Base-by-base conservation (phyloP, 2,329 filamentous ascomycete genomes). In the Xylaria hypoxylon region DNA sequence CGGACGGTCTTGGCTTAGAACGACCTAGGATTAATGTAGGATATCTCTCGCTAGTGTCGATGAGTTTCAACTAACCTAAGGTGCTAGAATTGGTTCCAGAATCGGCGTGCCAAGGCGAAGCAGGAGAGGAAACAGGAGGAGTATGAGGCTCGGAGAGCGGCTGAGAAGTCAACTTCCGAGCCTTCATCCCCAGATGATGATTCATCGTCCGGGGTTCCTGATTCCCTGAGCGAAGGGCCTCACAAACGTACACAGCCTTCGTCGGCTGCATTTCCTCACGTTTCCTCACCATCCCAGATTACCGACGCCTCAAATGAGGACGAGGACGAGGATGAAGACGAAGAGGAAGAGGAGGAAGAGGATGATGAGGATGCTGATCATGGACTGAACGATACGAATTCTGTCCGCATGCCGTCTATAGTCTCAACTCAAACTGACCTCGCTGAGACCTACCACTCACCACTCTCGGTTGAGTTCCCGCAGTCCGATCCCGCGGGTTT, bases 71-170 rank as follows among this genome's bases (percentile, higher is more conserved):
- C 73, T 76, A 62, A 77, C 68, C 28, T n/a, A 2, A 19, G 19
- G 35, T 66, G 24, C 10, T 59, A 90, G 88, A 90, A 90, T 74
- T 90, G 88, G 88, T 90, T 90, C 73, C 88, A 90, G 71, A 90
- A 90, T 74, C 82, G 88, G 65, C 83, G 88, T 58, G 88, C 88
- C 59, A 86, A 88, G 77, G 86, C 87, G 69, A 89, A 89, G 83
- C 88, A 89, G 74, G 86, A 89, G 75, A 85, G 83, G 73, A 88
- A 88, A 69, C 80, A 83, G 50, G 80, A 82, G 63, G 83, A 83
- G 61, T 82, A 83, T 67, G 83, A 86, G 69, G 82, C 82, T 24
- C 79, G 79, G 24, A 80, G 81, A 61, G 77, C 77, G 15, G 77
- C 77, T 50, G 80, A 82, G 65, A 77, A 78, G 59, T 73, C 76